Percentiles rank a stretch among this genome's conserved stretches.
Evolutionary conservation across 495 filamentous ascomycete species (phyloP).

Genomic region (Pyrenula massariospora): DNA sequence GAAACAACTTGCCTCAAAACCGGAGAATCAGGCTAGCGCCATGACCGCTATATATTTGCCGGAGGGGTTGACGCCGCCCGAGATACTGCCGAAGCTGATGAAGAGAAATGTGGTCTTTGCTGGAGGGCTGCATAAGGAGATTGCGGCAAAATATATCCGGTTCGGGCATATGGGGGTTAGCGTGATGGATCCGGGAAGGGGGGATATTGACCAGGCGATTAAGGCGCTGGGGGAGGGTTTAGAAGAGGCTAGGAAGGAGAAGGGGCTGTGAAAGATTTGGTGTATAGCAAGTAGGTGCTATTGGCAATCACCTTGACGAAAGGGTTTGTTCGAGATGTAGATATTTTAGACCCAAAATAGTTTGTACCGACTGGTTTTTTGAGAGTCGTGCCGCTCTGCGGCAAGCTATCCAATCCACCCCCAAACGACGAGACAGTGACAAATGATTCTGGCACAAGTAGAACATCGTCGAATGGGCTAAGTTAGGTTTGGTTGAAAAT

Average conservation of each 20-base stretch:
- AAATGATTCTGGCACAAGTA: no score
- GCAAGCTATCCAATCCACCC: no score
- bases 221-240: conserved; percentile 62
- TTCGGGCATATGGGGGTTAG: conserved; percentile 96
- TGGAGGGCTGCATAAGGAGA: conserved; percentile 84
- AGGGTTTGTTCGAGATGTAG: no score
- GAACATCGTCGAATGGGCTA: no score
- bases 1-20: conserved; percentile 70
- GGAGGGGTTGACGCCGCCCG: conserved; percentile 63
- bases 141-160: conserved; percentile 58
- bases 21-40: conserved; percentile 84
- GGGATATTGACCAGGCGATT: conserved; percentile 74
- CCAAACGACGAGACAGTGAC: no score
- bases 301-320: no score
- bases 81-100: conserved; percentile 73
- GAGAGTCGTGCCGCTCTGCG: no score
- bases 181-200: conserved; percentile 42
- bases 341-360: no score
- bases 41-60: conserved; percentile 98
- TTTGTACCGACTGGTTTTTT: no score
- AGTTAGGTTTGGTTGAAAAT: no score
- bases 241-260: conserved; percentile 49
- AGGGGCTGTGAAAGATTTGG: conserved; percentile 17
- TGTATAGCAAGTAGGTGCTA: no score
- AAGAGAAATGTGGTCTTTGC: conserved; percentile 92